Evolutionary conservation across 352 stramenopile species (phyloP), one percentile per base, ranked within the genome.

Genomic region (Sclerospora graminicola): DNA sequence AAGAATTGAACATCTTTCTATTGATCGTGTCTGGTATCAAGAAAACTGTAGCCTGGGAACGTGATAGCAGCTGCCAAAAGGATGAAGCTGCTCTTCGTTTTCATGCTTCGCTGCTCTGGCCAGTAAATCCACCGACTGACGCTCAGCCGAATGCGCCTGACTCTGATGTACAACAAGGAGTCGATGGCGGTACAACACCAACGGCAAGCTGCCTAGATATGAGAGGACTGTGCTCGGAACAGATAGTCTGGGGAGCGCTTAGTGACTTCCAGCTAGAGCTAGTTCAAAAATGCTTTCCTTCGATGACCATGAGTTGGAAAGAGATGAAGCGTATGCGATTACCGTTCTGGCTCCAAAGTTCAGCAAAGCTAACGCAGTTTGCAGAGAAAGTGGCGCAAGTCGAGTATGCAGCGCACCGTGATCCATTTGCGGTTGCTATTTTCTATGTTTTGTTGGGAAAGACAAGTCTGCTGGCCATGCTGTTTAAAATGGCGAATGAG

Each of bases 381-480:
- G 67, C 67, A 0, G 80, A 94, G 37, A 86, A 84, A 27, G 66
- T 72, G 6, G 84, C 82, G 0, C 82, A 94, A 29, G 50, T 57
- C 10, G 81, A 93, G 47, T 95, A 78, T 56, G 70, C 80, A 30
- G 51, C 69, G 8, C 77, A 60, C 4, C 69, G 69, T 9, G 79
- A 95, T 35, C 84, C 84, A 1, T 95, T 95, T 63, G 51, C 61
- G 6, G 81, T 93, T 23, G 73, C 83, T 15, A 38, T 95, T 11
- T 85, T 94, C 35, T 95, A 94, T 38, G 76, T 95, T 4, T 44
- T 91, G 8, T 60, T 94, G 24, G 80, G 74, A 0, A 95, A 95
- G 43, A 86, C 62, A 1, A 84, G 63, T n/a, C 20, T 95, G 9
- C 60, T 94, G 11, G 73, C 70, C 6, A 88, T 63, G 37, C 43